phyloP scores from a whole-genome alignment of 805 yeast genomes.

The Brettanomyces naardenensis region DNA sequence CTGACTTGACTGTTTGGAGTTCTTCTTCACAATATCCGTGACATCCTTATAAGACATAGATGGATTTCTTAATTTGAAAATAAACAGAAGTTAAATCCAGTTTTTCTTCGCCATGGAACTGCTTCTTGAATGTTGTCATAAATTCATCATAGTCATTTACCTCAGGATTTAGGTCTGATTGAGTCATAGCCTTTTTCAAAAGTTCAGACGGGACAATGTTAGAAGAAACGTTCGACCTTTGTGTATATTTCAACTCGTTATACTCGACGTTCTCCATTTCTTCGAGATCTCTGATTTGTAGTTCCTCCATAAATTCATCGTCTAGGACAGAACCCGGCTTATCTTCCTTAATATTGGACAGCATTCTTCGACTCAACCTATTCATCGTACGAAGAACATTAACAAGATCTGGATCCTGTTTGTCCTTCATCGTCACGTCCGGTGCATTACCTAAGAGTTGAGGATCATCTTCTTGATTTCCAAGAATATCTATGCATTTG shows the following conservation, averaged over 20 bases:
- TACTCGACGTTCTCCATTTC: constrained; percentile 40
- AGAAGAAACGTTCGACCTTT: constrained; percentile 21
- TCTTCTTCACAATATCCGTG: constrained; percentile 38
- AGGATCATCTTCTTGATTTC: constrained; percentile 76
- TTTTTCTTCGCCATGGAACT: constrained; percentile 13
- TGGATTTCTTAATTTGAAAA: constrained; percentile 23
- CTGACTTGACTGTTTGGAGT: constrained; percentile 46
- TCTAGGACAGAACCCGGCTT: constrained; percentile 27
- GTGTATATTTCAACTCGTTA: constrained; percentile 35
- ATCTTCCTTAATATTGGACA: constrained; percentile 42
- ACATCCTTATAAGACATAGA: constrained; percentile 39
- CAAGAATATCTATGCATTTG: constrained; percentile 70
- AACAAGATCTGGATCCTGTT: constrained; percentile 58
- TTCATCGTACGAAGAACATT: constrained; percentile 84
- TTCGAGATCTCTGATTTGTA: constrained; percentile 45
- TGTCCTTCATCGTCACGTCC: constrained; percentile 78
- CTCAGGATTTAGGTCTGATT: constrained; percentile 22
- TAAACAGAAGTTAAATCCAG: constrained; percentile 20
- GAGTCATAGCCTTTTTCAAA: constrained; percentile 10
- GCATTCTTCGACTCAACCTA: constrained; percentile 74
- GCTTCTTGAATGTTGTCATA: constrained; percentile 14
- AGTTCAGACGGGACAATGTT: constrained; percentile 19
- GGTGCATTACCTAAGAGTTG: constrained; percentile 72
- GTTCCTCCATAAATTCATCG: constrained; percentile 33
- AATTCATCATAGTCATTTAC: constrained; percentile 19